Base-by-base conservation (phyloP, 805 yeast species). In the Candida endomychidarum region DNA sequence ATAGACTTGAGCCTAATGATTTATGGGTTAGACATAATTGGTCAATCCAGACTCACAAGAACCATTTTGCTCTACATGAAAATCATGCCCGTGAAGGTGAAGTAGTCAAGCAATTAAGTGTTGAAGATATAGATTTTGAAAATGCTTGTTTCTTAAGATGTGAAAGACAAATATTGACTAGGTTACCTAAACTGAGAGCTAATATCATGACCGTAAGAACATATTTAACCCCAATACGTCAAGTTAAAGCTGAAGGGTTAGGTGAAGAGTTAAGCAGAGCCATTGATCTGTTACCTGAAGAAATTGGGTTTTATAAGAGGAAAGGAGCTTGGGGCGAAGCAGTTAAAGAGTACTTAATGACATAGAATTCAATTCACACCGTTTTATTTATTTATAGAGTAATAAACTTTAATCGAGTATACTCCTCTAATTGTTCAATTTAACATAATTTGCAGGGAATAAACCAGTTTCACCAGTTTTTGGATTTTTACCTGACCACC, bases 381-480 rank as follows among this genome's bases (percentile, higher is more conserved):
- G n/a, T n/a, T n/a, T n/a, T n/a, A n/a, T n/a, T n/a, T n/a, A n/a
- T 32, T 38, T 33, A 14, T 26, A 14, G 35, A 30, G 5, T 16
- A 16, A 34, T 27, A 39, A 2, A 39, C 16, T 17, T 18, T 7
- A 21, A 21, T 15, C 5, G 12, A 14, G n/a, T 27, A 11, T 27
- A 4, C 17, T 5, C 25, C 9, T 11, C 18, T 40, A 50, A 15
- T 48, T 34, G 22, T 50, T 54, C 33, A 60, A 54, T 29, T 49
- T 52, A 36, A 93, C 98, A 58, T 86, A 88, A 64, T 87, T 89
- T 29, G 96, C 80, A 38, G 99, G 99, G 80, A 91, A 90, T 41
- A 91, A 70, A 42, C 93, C 93, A 50, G 77, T 74, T 50, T 80
- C 84, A 32, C 96, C 96, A 22, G 80, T 66, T 42, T 63, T 73